Evolutionary conservation across 2,329 filamentous ascomycete genomes (phyloP).

Genomic region (Calonectria pauciramosa): DNA sequence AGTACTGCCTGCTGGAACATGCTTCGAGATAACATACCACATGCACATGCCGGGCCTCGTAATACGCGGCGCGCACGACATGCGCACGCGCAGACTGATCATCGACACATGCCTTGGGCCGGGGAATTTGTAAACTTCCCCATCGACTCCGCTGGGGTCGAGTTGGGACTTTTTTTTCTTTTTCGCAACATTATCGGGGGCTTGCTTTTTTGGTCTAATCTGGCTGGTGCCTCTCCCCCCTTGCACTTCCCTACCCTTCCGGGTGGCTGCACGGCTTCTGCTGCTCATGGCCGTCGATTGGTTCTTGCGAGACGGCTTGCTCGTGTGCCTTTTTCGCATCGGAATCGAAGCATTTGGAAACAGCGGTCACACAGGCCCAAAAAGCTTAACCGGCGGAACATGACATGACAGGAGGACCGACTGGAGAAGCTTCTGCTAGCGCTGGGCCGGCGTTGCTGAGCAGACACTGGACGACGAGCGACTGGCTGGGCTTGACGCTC

Average conservation of each 20-base stretch:
- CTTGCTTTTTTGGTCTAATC: neutral
- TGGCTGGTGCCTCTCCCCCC: neutral
- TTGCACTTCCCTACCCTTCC: neutral
- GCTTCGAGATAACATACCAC: slow-evolving; percentile 18
- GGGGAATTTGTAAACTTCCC: neutral
- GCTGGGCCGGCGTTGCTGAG: slow-evolving; percentile 12
- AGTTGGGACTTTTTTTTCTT: neutral
- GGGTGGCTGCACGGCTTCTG: neutral
- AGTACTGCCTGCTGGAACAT: neutral
- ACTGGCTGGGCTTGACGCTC: neutral
- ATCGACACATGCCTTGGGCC: neutral
- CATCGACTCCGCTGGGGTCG: neutral
- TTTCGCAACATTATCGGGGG: neutral
- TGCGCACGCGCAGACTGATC: neutral
- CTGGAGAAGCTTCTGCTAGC: slow-evolving; percentile 25
- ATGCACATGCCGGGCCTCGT: slow-evolving; percentile 14
- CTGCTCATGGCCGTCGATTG: neutral
- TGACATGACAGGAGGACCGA: slow-evolving; percentile 15
- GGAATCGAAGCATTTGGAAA: slow-evolving; percentile 9
- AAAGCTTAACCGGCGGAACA: slow-evolving; percentile 21
- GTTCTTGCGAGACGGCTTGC: neutral
- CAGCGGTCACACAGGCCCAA: neutral
- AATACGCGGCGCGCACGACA: slow-evolving; percentile 6
- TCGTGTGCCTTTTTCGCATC: slow-evolving; percentile 9
- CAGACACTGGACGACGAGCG: neutral